A percentile compares a stretch with the other conserved stretches of the same genome.
Evolutionary conservation across 2,329 filamentous ascomycete species (phyloP).

Genomic region (Nemania bipapillata): DNA sequence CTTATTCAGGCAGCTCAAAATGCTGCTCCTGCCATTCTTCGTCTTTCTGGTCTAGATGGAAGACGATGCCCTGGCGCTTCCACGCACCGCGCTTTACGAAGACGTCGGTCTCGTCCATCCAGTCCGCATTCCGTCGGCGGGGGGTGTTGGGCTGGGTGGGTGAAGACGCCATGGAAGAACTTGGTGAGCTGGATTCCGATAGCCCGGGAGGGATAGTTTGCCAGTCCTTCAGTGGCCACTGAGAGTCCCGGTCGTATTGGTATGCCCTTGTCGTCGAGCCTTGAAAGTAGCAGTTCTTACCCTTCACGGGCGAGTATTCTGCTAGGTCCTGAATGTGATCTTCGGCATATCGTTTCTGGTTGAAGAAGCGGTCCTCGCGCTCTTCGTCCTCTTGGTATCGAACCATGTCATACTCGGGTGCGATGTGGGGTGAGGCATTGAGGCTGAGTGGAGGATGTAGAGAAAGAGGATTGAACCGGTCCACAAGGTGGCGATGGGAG

Average conservation of each 20-base stretch:
- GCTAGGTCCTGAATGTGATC: conserved; percentile 44
- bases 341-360: conserved; percentile 39
- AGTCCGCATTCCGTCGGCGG: conserved; percentile 45
- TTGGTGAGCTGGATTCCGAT: conserved; percentile 38
- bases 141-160: conserved; percentile 36
- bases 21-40: conserved; percentile 46
- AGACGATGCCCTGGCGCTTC: conserved; percentile 52
- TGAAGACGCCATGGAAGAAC: conserved; percentile 36
- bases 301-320: conserved; percentile 47
- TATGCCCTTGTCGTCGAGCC: conserved; percentile 44
- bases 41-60: conserved; percentile 45
- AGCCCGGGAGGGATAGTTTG: conserved; percentile 47
- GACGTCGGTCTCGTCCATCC: conserved; percentile 46
- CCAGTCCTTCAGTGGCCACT: conserved; percentile 53
- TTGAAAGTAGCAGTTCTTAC: conserved; percentile 46
- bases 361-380: conserved; percentile 44
- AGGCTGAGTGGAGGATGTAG: conserved; percentile 49
- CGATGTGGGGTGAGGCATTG: conserved; percentile 49
- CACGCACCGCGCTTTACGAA: conserved; percentile 51
- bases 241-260: conserved; percentile 47
- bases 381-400: conserved; percentile 45
- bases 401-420: conserved; percentile 45
- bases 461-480: conserved; percentile 48
- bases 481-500: conserved; percentile 34
- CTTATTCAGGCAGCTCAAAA: conserved; percentile 48